Evolutionary conservation across 2,329 filamentous ascomycete species (phyloP), one percentile per base, ranked within the genome.

Genomic region (Colletotrichum echinochloae): DNA sequence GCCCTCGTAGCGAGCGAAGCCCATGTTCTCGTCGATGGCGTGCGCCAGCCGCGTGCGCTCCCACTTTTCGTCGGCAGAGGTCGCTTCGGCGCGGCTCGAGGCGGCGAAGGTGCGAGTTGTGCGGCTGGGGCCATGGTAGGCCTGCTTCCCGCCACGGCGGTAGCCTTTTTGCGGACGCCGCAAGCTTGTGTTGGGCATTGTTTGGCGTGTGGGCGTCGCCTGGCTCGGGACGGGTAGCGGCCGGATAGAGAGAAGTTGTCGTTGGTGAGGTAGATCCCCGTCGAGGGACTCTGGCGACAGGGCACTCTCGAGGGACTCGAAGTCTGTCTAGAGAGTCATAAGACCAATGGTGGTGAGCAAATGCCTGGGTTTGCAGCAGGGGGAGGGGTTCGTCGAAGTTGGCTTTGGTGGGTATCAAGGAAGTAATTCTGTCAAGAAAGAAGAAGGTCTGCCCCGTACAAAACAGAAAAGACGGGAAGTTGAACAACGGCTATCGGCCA

Each of bases 1-100:
- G 39, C 93, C 91, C 74, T 99, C 97, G 79, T 95, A 98, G 60
- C 95, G 92, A 41, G 91, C 87, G 80, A 99, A 99, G 63, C 96
- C 97, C 90, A 98, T 96, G 72, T 89, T 88, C 83, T 98, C 96
- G 83, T 99, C 97, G 79, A 99, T 98, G 77, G 87, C 89, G 82
- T 97, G 90, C 39, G 94, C 94, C 61, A 97, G 88, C 66, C 90
- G 90, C 56, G 91, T 92, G 46, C 94, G 91, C 82, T 99, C 95
- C 82, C 94, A 90, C 81, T 94, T 97, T 82, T 99, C 96, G 85
- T 97, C 94, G 76, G 94, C 90, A 9, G 95, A 97, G 1, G 94
- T 98, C 62, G 89, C 91, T 84, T 99, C 97, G 65, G 90, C 90
- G 66, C 92, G 89, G 52, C 92, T 89, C 9, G 92, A 91, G 41